Conservation (phyloP, 257 asterid species). For the Nicotiana benthamiana region DNA sequence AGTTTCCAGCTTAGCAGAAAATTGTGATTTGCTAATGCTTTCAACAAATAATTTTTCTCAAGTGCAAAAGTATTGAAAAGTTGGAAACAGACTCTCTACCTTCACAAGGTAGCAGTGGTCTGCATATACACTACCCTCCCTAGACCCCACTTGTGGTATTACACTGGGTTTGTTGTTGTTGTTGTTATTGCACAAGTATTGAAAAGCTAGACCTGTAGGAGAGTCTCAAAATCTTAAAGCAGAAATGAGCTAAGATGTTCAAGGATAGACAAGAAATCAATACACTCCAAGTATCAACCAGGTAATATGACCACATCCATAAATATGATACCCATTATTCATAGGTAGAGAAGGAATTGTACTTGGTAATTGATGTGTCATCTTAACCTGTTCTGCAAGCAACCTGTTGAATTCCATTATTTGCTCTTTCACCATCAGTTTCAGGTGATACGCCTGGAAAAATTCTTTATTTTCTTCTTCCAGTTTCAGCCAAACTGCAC, state of each 20-base stretch:
- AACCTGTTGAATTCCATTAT: conserved; percentile 71
- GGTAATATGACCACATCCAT: not conserved
- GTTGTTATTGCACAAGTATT: too few relatives aligned
- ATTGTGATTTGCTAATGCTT: too few relatives aligned
- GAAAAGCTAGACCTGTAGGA: not conserved
- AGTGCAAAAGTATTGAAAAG: too few relatives aligned
- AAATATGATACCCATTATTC: conserved; percentile 49
- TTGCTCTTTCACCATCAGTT: conserved; percentile 64
- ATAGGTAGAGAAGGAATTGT: conserved; percentile 37
- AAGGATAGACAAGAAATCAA: not conserved
- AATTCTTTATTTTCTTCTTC: conserved; percentile 22
- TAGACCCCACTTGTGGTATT: too few relatives aligned
- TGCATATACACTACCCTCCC: too few relatives aligned
- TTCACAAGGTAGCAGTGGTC: too few relatives aligned
- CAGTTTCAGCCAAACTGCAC: conserved; percentile 76
- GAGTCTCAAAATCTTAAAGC: not conserved
- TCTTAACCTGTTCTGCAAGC: conserved; percentile 51
- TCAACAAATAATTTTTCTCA: too few relatives aligned
- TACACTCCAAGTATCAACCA: not conserved
- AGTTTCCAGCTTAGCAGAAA: too few relatives aligned
- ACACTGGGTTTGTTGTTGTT: too few relatives aligned
- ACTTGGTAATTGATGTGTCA: conserved; percentile 46
- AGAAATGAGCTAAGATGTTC: not conserved
- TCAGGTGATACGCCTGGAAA: conserved; percentile 56
- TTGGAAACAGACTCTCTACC: too few relatives aligned